Evolutionary conservation across 176 grass and related monocot species (phyloP).

Genomic region (Alopecurus myosuroides): DNA sequence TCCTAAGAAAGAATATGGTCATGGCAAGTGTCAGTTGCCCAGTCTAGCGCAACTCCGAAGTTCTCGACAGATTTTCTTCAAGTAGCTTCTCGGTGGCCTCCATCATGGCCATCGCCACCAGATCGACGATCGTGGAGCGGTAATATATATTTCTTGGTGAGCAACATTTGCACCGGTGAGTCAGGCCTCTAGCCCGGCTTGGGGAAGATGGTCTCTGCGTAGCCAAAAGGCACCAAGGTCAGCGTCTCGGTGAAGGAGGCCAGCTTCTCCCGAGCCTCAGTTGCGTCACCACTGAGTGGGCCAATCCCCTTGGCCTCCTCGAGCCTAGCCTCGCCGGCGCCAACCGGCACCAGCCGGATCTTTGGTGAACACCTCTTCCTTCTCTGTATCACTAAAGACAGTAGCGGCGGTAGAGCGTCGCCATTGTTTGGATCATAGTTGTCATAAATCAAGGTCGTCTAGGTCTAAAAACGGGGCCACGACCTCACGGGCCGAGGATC

Average conservation of each 20-base stretch:
- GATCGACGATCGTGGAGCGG: too few relatives aligned
- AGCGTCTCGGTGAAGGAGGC: constrained; percentile 40
- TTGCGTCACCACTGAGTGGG: not conserved
- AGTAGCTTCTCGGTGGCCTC: too few relatives aligned
- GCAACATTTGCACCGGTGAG: constrained; percentile 36
- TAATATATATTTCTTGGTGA: constrained; percentile 34
- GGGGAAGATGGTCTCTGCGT: constrained; percentile 50
- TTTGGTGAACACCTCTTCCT: constrained; percentile 55
- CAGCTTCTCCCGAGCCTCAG: not conserved
- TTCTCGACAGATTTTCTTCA: too few relatives aligned
- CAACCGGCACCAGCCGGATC: constrained; percentile 39
- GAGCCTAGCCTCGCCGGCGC: constrained; percentile 12
- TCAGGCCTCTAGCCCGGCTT: constrained; percentile 35
- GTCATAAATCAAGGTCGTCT: too few relatives aligned
- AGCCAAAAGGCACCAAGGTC: constrained; percentile 49
- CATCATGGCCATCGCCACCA: too few relatives aligned
- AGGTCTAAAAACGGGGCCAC: too few relatives aligned
- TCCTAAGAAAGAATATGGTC: too few relatives aligned
- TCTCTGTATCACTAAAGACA: constrained; percentile 55
- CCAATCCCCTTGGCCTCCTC: not conserved
- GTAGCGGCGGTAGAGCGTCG: too few relatives aligned
- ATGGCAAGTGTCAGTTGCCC: too few relatives aligned
- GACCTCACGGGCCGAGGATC: too few relatives aligned
- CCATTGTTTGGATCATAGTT: too few relatives aligned
- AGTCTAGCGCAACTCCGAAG: too few relatives aligned